Base-by-base conservation (phyloP, 345 rosid genomes). In the Zanthoxylum bungeanum region DNA sequence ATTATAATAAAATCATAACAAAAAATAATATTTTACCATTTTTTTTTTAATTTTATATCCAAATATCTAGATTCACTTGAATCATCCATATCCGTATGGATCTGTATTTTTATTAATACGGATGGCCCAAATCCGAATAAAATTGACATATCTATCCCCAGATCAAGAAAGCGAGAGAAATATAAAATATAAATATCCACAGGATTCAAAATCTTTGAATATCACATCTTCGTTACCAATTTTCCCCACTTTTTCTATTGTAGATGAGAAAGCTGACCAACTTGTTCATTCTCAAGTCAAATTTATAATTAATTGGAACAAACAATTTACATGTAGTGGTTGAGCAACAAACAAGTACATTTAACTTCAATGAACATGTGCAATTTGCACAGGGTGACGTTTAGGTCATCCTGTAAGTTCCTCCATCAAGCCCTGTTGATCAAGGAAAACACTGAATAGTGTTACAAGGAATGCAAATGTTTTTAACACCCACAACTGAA, bases 351-450 rank as follows among this genome's bases (percentile, higher is more conserved):
- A 27, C 22, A 16, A 21, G 7, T 50, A 9, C 60, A n/a, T 4
- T 4, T 19, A 65, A 16, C 5, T 40, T 49, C 27, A 3, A 10
- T 8, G 19, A 19, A 11, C 12, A 14, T 1, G 64, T 28, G 19
- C 17, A n/a, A 6, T 36, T n/a, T 10, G 24, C 42, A 22, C 0
- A 17, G 0, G 4, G 5, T 2, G 10, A 47, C 0, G 19, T 25
- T 33, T 33, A 9, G 25, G 55, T 88, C 75, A 92, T 80, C 87
- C 82, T 60, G 78, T 58, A 27, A 94, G 87, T 84, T 90, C 98
- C 80, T 90, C 97, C 98, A 92, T 92, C 83, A 89, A 76, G 19
- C 98, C 98, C 97, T 94, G 87, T 79, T 70, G 59, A 74, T 73
- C 24, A 73, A 76, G 52, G 56, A 69, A 72, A 58, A 10, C 8